Evolutionary conservation across 768 basidiomycete species (phyloP), one percentile per base, ranked within the genome.

Genomic region (Boletus subcaerulescens): DNA sequence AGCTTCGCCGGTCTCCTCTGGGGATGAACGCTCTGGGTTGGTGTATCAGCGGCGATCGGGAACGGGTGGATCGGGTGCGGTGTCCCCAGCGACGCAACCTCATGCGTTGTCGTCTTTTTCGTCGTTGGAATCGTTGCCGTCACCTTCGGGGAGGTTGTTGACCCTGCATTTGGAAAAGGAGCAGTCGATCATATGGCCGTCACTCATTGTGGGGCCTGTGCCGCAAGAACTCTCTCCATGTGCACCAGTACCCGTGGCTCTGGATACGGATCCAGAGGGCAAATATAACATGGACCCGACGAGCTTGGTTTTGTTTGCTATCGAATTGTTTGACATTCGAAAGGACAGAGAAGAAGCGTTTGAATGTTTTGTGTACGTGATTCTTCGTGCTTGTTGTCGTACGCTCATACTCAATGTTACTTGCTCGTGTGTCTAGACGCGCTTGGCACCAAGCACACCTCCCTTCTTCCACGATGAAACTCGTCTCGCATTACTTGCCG

Each of bases 281-380:
- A 78, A 80, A 61, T 92, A 87, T 60, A 91, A 92, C 60, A 90
- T 92, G 87, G 90, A 92, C 67, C 84, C 90, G 2, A 92, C 90
- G 14, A 91, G 89, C 70, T 73, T 92, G 26, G 83, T 85, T 1
- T 71, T 91, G 50, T 79, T 84, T 56, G 90, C 80, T 10, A 72
- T 90, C 41, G 90, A 92, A 60, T 65, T 86, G 39, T 80, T 80
- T 45, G 89, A 91, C 65, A 89, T 92, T 46, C 78, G 87, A 45
- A 85, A 84, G 65, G 81, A 90, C 47, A 83, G 79, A 55, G 85
- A 87, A 42, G 86, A 84, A 55, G 90, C 90, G 4, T 92, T 92
- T 59, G 89, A 91, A 72, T 89, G 80, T 60, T 89, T 91, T 60
- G 68, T 89, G 89, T 87, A 64, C 66, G 89, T 78, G 36, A 12